These are phyloP conservation scores for Venustampulla echinocandica DNA, from an alignment of 495 filamentous ascomycete genomes.

Conservation along the genomic window DNA sequence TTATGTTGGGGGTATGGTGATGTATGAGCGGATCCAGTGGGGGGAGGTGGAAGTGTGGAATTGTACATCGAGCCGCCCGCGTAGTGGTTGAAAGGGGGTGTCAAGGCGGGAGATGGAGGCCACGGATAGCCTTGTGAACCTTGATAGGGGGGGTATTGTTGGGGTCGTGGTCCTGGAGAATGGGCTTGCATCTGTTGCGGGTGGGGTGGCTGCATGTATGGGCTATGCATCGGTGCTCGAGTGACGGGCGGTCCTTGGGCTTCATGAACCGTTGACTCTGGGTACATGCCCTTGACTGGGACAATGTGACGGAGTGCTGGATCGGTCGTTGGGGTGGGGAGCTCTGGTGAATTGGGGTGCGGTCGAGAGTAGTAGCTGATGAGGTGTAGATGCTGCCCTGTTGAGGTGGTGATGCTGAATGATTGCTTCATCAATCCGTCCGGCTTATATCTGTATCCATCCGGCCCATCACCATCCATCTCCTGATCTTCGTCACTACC, in stretches of 20 bases:
- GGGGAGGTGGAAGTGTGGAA: conserved; percentile 16
- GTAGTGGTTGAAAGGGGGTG: conserved; percentile 33
- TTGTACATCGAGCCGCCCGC: conserved; percentile 12
- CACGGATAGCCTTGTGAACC: conserved; percentile 43
- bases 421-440: conserved; percentile 99
- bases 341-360: conserved; percentile 52
- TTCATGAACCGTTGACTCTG: conserved; percentile 91
- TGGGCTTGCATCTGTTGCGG: conserved; percentile 36
- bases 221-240: conserved; percentile 37
- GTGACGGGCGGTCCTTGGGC: conserved; percentile 40
- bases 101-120: conserved; percentile 56
- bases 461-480: conserved; percentile 75
- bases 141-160: conserved; percentile 32
- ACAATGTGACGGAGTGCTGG: conserved; percentile 72
- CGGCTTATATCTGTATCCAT: conserved; percentile 94
- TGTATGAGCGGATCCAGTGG: not conserved
- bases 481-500: conserved; percentile 72
- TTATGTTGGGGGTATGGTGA: conserved; percentile 17
- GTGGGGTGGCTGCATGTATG: conserved; percentile 30
- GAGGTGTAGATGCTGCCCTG: conserved; percentile 84
- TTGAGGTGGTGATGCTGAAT: conserved; percentile 92
- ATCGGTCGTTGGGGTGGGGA: conserved; percentile 74
- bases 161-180: conserved; percentile 29
- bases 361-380: conserved; percentile 93
- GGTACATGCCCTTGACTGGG: conserved; percentile 87